Percentiles rank a stretch among this genome's conserved stretches.
These are phyloP conservation scores for Lycium ferocissimum DNA, from an alignment of 257 asterid genomes.

Conservation along the genomic window DNA sequence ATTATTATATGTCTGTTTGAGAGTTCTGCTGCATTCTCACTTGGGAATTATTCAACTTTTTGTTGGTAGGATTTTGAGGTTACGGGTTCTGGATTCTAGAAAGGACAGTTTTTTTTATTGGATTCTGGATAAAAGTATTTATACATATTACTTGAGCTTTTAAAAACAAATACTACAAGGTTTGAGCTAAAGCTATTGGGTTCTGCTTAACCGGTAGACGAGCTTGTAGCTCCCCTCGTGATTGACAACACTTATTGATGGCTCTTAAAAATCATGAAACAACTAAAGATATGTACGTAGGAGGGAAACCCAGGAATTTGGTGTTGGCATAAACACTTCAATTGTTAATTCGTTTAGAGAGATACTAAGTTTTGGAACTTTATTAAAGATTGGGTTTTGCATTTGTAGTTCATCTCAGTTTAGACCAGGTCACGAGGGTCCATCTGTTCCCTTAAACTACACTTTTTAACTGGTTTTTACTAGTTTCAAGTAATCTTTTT, in stretches of 20 bases:
- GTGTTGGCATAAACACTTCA: too few species aligned
- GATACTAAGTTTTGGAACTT: background rate
- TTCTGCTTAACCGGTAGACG: too few species aligned
- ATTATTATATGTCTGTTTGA: background rate
- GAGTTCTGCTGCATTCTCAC: background rate
- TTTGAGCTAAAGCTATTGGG: too few species aligned
- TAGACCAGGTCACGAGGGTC: background rate
- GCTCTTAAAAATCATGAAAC: background rate
- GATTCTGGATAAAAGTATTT: too few species aligned
- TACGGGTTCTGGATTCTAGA: too few species aligned
- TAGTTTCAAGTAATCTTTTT: background rate
- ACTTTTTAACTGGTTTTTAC: background rate
- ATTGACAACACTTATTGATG: background rate
- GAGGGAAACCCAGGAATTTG: background rate
- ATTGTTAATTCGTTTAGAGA: background rate
- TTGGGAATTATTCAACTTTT: too few species aligned
- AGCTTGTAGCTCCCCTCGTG: too few species aligned
- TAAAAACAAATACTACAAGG: too few species aligned
- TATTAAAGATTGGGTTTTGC: background rate
- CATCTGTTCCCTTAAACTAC: background rate
- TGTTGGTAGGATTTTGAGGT: too few species aligned
- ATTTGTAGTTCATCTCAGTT: background rate
- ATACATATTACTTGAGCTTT: too few species aligned
- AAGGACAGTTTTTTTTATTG: too few species aligned
- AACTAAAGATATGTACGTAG: background rate